phyloP scores from a whole-genome alignment of 768 basidiomycete genomes.

The Boletus sensibilis region DNA sequence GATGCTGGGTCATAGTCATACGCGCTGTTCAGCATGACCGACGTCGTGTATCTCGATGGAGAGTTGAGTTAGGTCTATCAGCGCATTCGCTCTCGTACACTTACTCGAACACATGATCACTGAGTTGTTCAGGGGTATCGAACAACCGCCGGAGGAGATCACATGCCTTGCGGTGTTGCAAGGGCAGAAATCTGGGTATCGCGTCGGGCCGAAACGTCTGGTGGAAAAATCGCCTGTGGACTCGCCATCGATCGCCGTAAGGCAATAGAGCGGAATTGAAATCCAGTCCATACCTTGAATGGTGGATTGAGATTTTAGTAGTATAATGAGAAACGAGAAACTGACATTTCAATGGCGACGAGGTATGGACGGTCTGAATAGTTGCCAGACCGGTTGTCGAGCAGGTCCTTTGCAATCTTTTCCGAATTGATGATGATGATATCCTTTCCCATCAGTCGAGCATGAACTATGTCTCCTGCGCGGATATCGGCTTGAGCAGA shows the following conservation, averaged over 20 bases:
- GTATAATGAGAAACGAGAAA: not conserved
- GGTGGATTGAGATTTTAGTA: too few relatives aligned
- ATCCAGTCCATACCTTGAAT: too few relatives aligned
- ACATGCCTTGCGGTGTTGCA: too few relatives aligned
- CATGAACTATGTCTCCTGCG: constrained; percentile 8
- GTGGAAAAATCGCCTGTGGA: too few relatives aligned
- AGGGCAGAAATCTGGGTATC: too few relatives aligned
- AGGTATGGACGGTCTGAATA: not conserved
- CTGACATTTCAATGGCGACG: not conserved
- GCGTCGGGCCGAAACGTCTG: too few relatives aligned
- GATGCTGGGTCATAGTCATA: too few relatives aligned
- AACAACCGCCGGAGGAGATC: too few relatives aligned
- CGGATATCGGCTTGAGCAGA: not conserved
- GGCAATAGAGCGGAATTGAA: too few relatives aligned
- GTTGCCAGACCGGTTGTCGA: not conserved
- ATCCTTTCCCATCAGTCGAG: not conserved
- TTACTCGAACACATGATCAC: too few relatives aligned
- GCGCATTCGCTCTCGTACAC: not conserved
- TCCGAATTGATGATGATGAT: constrained; percentile 9
- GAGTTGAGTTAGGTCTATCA: not conserved
- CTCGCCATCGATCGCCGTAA: too few relatives aligned
- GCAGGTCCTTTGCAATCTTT: not conserved
- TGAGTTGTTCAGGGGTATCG: too few relatives aligned
- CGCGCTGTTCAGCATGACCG: not conserved
- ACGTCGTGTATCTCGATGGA: not conserved